Conservation (phyloP, 2,329 filamentous ascomycete species). For the Sordariomycetes sp. region DNA sequence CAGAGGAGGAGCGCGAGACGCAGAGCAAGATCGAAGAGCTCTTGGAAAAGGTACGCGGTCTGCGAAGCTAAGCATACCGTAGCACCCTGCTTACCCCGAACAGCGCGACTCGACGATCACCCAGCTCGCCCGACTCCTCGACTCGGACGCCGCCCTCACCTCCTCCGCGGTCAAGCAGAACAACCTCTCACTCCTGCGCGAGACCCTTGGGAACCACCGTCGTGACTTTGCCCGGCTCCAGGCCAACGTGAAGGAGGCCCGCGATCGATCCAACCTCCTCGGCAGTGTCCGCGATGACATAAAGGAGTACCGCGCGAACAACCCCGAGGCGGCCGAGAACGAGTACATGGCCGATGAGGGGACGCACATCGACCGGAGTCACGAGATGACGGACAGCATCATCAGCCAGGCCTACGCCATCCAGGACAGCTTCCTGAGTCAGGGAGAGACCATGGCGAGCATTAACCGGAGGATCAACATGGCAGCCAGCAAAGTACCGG, state of each 20-base stretch:
- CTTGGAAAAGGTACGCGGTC: constrained; percentile 58
- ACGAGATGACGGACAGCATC: constrained; percentile 82
- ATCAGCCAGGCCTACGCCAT: constrained; percentile 94
- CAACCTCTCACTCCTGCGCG: constrained; percentile 83
- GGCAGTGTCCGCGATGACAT: constrained; percentile 89
- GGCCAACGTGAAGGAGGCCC: constrained; percentile 63
- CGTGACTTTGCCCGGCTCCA: constrained; percentile 72
- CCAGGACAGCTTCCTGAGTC: constrained; percentile 80
- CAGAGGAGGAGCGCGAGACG: constrained; percentile 71
- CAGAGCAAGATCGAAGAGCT: constrained; percentile 79
- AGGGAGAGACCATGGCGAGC: constrained; percentile 78
- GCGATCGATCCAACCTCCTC: constrained; percentile 83
- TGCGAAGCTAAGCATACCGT: constrained; percentile 1
- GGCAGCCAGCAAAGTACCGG: constrained; percentile 84
- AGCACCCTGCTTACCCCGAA: constrained; percentile 7
- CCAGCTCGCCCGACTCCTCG: constrained; percentile 80
- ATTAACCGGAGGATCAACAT: constrained; percentile 87
- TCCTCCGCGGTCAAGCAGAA: constrained; percentile 95
- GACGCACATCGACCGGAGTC: constrained; percentile 74
- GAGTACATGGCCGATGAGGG: constrained; percentile 97
- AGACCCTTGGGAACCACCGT: constrained; percentile 80
- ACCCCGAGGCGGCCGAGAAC: constrained; percentile 75
- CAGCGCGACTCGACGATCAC: constrained; percentile 75
- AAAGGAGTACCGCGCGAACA: constrained; percentile 72
- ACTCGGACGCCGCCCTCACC: constrained; percentile 80